Evolutionary conservation across 2,329 filamentous ascomycete species (phyloP).

Genomic region (Aureobasidium sp.): DNA sequence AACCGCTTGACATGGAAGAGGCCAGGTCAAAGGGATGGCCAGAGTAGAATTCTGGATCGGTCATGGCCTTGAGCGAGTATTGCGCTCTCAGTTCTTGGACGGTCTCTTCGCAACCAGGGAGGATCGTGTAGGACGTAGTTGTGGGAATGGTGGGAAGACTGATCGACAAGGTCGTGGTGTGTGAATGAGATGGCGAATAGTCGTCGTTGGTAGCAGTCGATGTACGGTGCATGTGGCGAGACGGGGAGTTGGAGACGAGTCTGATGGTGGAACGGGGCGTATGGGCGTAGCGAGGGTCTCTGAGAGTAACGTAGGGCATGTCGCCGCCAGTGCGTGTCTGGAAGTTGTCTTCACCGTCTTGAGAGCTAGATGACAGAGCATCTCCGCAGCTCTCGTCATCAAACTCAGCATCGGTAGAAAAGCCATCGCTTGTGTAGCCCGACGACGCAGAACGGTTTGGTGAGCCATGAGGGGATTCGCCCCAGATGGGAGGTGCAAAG

Average conservation of each 20-base stretch:
- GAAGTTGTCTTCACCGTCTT: neutral
- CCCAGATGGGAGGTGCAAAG: neutral
- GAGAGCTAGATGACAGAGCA: neutral
- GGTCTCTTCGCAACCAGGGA: neutral
- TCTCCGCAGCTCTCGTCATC: neutral
- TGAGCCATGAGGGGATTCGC: neutral
- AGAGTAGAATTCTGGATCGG: conserved; percentile 4
- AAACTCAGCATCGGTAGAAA: neutral
- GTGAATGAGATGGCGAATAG: conserved; percentile 20
- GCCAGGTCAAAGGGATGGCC: neutral
- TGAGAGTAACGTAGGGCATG: neutral
- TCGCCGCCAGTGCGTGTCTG: neutral
- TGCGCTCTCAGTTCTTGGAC: neutral
- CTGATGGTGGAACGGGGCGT: neutral
- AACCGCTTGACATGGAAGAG: neutral
- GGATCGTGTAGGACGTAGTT: neutral
- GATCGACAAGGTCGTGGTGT: conserved; percentile 25
- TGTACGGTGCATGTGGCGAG: conserved; percentile 16
- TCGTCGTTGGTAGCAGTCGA: conserved; percentile 16
- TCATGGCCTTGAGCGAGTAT: conserved; percentile 6
- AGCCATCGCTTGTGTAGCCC: neutral
- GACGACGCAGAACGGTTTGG: neutral
- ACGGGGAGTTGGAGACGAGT: neutral
- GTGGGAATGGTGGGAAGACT: conserved; percentile 21
- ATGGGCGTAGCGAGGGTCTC: neutral